Evolutionary conservation across 2,329 filamentous ascomycete species (phyloP), one percentile per base, ranked within the genome.

Genomic region (Colletotrichum cereale): DNA sequence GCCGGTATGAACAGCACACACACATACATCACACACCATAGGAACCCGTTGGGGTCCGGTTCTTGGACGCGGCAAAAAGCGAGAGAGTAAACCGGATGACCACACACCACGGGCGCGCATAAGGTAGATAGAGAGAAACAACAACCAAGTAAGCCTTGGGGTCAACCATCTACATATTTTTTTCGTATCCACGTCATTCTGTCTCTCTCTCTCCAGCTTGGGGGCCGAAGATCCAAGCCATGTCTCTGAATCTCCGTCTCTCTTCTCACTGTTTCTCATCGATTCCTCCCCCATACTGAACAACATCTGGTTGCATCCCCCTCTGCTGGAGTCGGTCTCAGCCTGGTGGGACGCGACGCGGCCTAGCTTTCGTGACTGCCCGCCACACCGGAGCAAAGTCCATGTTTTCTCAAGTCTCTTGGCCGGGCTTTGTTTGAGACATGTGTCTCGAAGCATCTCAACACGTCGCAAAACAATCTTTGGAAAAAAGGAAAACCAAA

Each of bases 11-110:
- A 63, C 61, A 63, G 36, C 26, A 63, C 48, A 62, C 61, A 44
- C 26, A 36, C 29, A 34, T 3, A 57, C 16, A 44, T n/a, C 36
- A 58, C 56, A 44, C 42, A 58, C n/a, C n/a, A 56, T 12, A n/a
- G 34, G 36, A 57, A 57, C 60, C 60, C 24, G 60, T 52, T 52
- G 60, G 44, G 60, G 44, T 50, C 44, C 34, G 44, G 47, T 29
- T 29, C 31, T 62, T 40, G 44, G 60, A 62, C n/a, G 26, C 38
- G 31, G 26, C 16, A 40, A 44, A 31, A 18, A 47, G 58, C 29
- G 40, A 16, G 18, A 44, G 29, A n/a, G 26, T 5, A 11, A 3
- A 50, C 47, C 5, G 14, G 24, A 12, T 26, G 11, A 3, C 1
- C 3, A 5, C n/a, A 47, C 12, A 61, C 38, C 18, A 47, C 21